Conservation (phyloP, 768 basidiomycete genomes). For the Collybia sordida region DNA sequence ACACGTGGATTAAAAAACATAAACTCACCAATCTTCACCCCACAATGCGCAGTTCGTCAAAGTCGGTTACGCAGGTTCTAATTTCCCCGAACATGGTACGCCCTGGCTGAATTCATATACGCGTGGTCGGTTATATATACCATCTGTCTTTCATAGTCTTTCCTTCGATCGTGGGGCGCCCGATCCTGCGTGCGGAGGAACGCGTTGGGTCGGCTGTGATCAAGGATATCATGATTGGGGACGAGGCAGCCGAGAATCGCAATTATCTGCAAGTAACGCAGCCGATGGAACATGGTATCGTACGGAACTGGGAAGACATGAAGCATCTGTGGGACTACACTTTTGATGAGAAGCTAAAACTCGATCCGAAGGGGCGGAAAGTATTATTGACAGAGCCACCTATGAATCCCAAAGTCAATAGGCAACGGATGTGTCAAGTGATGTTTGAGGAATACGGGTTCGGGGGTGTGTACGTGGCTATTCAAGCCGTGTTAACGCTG, state of each 20-base stretch:
- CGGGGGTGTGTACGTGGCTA: slow-evolving; percentile 93
- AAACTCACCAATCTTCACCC: slow-evolving; percentile 8
- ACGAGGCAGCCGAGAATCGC: slow-evolving; percentile 92
- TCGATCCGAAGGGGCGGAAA: slow-evolving; percentile 86
- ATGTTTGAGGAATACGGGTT: slow-evolving; percentile 99
- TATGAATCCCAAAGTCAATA: slow-evolving; percentile 95
- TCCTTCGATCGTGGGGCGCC: slow-evolving; percentile 94
- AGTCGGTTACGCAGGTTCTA: slow-evolving; percentile 88
- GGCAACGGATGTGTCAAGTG: slow-evolving; percentile 93
- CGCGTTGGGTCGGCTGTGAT: slow-evolving; percentile 83
- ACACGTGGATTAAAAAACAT: background rate
- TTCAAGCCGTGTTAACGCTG: slow-evolving; percentile 96
- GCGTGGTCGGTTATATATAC: background rate
- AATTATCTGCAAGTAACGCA: slow-evolving; percentile 96
- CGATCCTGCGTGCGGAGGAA: slow-evolving; percentile 97
- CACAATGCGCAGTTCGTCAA: slow-evolving; percentile 70
- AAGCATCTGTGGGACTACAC: slow-evolving; percentile 98
- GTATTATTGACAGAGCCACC: slow-evolving; percentile 96
- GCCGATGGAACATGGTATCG: slow-evolving; percentile 99
- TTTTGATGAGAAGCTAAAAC: slow-evolving; percentile 90
- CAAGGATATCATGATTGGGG: slow-evolving; percentile 98
- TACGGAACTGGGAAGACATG: slow-evolving; percentile 99
- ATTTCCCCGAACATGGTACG: slow-evolving; percentile 92
- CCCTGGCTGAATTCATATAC: background rate
- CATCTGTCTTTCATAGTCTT: slow-evolving; percentile 58